Evolutionary conservation across 2,329 filamentous ascomycete genomes (phyloP), one percentile per base, ranked within the genome.

Genomic region (Waltergamsia citrina): DNA sequence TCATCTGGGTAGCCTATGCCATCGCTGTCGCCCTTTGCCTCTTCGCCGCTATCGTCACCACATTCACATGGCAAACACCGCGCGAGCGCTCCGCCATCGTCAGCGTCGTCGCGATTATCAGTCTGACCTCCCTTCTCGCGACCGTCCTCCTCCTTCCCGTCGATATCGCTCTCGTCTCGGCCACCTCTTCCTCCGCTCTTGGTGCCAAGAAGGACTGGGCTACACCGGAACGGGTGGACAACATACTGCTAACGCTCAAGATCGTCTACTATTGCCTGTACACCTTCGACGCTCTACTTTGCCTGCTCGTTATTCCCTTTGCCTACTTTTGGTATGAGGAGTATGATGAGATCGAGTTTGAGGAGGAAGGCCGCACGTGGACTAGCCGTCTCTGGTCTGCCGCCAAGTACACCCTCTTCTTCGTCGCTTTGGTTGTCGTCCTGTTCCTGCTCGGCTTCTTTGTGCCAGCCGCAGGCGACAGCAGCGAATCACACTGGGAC

Each of bases 311-410:
- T 29, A 82, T 96, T 15, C 92, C 92, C 0, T 98, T 98, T 53
- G 82, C 88, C 31, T 98, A 98, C 64, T 98, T 98, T 56, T 95
- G 83, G 78, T 92, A 94, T 51, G 92, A 98, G 56, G 92, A 96
- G 57, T 94, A 94, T 44, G 90, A 95, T 49, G 87, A 95, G 60
- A 80, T 90, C 15, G 87, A 87, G 40, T 72, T 81, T 22, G 85
- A 94, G 48, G 85, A 94, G 48, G 84, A 85, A 21, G 77, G 74
- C 20, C 80, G 88, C 53, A 81, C 82, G 3, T 57, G 81, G 38
- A 70, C 68, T 6, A 73, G 77, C 49, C 74, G 86, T 35, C 71
- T 96, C 39, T 81, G 79, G 72, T 79, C 79, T n/a, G 86, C 92
- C 4, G 65, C 85, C 53, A 94, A 93, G 60, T 96, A 95, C 62